Evolutionary conservation across 805 yeast species (phyloP), one percentile per base, ranked within the genome.

Genomic region (Myxozyma sirexii): DNA sequence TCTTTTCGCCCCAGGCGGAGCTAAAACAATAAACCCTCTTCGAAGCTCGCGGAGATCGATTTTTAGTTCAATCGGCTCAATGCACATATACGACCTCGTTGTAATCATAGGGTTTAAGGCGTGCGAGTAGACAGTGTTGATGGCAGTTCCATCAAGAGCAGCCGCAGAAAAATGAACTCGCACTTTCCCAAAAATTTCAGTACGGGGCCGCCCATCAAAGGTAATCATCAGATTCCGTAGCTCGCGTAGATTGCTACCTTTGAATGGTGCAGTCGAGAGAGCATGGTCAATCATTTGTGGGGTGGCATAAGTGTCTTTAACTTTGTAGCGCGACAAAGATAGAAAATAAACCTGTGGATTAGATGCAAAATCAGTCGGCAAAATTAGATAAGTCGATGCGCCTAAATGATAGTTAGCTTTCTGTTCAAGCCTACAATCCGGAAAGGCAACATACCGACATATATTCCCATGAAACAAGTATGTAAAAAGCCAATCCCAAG

Each of bases 401-500:
- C 99, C 99, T 57, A 19, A 21, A 6, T 12, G 3, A 12, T 12
- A n/a, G 42, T 38, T 27, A 56, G 38, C 27, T 13, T 37, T 29
- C 5, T 8, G 1, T 31, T 17, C 33, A 27, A 4, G 12, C 35
- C 15, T 33, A n/a, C 35, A 23, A 47, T 29, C n/a, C 37, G 4
- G 8, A 6, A 27, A 10, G 13, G 23, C 17, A n/a, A 39, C 62
- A 23, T 54, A 58, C 63, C 65, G 33, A 89, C 75, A 69, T 86
- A 94, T 0, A 87, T 84, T 4, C 99, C 99, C 64, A 94, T 72
- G 38, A 92, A 74, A 56, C 85, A 84, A n/a, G 96, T 81, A 71
- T 90, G 93, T 27, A 94, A 75, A 70, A 94, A 92, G 0, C 99
- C 99, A 27, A 93, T 73, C 0, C 97, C 97, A 1, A 81, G 75